Conservation (phyloP, 164 flowering plant species). For the Kingdonia uniflora region DNA sequence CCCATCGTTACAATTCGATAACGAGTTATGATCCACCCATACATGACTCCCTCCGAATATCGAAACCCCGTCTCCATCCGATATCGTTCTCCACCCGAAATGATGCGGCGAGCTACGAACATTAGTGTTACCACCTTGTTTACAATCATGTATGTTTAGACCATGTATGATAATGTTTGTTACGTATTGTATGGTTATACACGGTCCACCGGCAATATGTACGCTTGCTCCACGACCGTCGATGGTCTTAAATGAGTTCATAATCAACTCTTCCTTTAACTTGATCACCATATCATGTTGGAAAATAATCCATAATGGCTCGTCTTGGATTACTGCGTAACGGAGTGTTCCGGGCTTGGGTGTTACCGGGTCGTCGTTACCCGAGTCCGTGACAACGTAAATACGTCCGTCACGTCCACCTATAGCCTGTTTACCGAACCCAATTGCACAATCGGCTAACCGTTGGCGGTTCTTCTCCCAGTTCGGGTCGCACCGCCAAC, state of each 20-base stretch:
- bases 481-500: conserved; percentile 84
- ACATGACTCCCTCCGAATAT: conserved; percentile 72
- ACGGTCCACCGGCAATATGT: conserved; percentile 81
- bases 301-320: conserved; percentile 78
- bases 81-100: conserved; percentile 69
- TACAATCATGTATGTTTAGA: conserved; percentile 67
- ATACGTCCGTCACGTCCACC: conserved; percentile 60
- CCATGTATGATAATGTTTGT: conserved; percentile 81
- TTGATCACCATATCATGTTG: conserved; percentile 60
- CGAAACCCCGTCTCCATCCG: conserved; percentile 85
- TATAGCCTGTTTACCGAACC: conserved; percentile 69
- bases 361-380: conserved; percentile 52
- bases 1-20: conserved; percentile 66
- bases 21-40: conserved; percentile 76
- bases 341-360: conserved; percentile 77
- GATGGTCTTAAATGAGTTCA: conserved; percentile 77
- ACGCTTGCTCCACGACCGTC: conserved; percentile 81
- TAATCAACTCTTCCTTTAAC: conserved; percentile 65
- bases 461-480: conserved; percentile 69
- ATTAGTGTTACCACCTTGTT: conserved; percentile 64
- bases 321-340: conserved; percentile 64
- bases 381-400: conserved; percentile 65
- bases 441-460: conserved; percentile 77
- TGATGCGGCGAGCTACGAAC: conserved; percentile 61
- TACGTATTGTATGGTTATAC: conserved; percentile 73